These are phyloP conservation scores for Aspergillus arachidicola DNA, from an alignment of 2,329 filamentous ascomycete genomes.

Conservation along the genomic window DNA sequence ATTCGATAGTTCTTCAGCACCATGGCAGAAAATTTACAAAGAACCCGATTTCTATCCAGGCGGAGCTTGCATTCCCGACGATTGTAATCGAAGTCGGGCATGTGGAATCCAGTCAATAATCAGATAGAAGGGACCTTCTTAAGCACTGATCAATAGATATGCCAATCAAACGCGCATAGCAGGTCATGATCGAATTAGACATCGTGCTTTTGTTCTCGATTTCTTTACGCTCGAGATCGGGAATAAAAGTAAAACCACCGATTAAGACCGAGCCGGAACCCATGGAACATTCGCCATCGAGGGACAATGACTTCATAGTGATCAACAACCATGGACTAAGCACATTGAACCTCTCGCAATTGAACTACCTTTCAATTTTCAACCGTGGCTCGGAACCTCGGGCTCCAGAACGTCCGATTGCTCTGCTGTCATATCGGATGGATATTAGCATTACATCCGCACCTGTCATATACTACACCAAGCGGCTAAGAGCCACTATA, in stretches of 20 bases:
- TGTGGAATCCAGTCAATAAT: too few relatives aligned
- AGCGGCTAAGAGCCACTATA: background rate
- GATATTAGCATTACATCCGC: background rate
- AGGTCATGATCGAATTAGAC: too few relatives aligned
- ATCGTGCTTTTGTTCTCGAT: too few relatives aligned
- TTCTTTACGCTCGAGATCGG: background rate
- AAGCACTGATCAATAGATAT: too few relatives aligned
- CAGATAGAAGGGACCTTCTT: too few relatives aligned
- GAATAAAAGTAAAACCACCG: background rate
- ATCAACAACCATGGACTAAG: background rate
- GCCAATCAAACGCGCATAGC: too few relatives aligned
- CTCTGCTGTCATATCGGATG: background rate
- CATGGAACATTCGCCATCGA: background rate
- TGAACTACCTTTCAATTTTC: background rate
- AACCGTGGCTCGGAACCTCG: background rate
- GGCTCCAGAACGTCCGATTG: background rate
- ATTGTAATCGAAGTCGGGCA: too few relatives aligned
- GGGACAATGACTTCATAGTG: slow-evolving; percentile 1
- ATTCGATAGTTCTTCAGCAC: too few relatives aligned
- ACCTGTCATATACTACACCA: background rate
- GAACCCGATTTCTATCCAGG: too few relatives aligned
- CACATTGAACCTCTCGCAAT: background rate
- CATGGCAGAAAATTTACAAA: too few relatives aligned
- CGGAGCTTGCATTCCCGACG: too few relatives aligned
- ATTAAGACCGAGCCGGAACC: background rate